Percentiles rank a stretch among this genome's conserved stretches.
phyloP scores from a whole-genome alignment of 2,329 filamentous ascomycete genomes.

The Botryotinia calthae region DNA sequence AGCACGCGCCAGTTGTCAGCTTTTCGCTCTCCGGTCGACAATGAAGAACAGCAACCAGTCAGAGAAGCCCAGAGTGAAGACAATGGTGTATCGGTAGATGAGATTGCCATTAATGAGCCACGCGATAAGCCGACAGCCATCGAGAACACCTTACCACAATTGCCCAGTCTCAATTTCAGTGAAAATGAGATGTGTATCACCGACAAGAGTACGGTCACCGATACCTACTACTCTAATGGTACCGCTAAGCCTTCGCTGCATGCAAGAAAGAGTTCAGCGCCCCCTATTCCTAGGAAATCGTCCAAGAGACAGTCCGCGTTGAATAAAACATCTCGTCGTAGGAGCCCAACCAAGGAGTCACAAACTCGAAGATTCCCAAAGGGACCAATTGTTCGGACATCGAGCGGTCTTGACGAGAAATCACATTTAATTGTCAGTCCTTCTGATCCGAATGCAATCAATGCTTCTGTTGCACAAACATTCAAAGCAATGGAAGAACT shows the following conservation, averaged over 20 bases:
- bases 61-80: background rate
- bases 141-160: background rate
- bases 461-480: conserved; percentile 9
- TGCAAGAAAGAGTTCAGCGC: conserved; percentile 25
- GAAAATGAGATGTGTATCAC: background rate
- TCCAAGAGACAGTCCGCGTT: conserved; percentile 28
- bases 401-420: background rate
- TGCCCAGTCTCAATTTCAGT: conserved; percentile 15
- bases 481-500: conserved; percentile 2
- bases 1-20: background rate
- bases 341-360: background rate
- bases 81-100: background rate
- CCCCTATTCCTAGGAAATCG: conserved; percentile 30
- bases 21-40: background rate
- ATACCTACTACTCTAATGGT: background rate
- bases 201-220: background rate
- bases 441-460: conserved; percentile 12
- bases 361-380: background rate
- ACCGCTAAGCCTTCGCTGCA: conserved; percentile 16
- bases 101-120: background rate
- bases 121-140: background rate
- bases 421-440: background rate
- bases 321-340: conserved; percentile 15
- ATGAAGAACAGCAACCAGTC: background rate
- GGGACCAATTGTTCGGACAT: background rate